A percentile compares a stretch with the other conserved stretches of the same genome.
Evolutionary conservation across 352 stramenopile species (phyloP).

Genomic region (Phytophthora crassamura): DNA sequence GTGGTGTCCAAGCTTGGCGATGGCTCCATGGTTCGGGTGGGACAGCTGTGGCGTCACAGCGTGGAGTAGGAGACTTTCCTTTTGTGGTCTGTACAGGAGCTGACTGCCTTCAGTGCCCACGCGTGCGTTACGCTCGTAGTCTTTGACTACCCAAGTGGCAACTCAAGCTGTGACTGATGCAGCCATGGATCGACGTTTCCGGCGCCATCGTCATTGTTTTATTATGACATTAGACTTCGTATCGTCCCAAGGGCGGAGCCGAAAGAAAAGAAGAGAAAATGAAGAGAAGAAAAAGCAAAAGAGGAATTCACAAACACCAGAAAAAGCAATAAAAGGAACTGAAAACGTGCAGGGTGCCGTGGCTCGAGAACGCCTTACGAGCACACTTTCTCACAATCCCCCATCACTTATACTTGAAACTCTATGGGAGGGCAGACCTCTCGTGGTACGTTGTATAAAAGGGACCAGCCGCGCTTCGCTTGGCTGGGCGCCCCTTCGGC

Average conservation of each 20-base stretch:
- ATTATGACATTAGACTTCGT: neutral
- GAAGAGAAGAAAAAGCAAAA: constrained; percentile 20
- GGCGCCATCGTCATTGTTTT: neutral
- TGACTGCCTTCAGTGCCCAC: neutral
- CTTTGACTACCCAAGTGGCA: too few species aligned
- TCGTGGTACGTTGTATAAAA: too few species aligned
- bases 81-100: neutral
- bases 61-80: neutral
- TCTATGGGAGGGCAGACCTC: too few species aligned
- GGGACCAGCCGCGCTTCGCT: too few species aligned
- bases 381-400: too few species aligned
- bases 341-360: neutral
- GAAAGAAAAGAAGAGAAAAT: constrained; percentile 4
- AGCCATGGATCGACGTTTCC: neutral
- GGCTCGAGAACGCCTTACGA: too few species aligned
- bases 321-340: constrained; percentile 18
- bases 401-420: too few species aligned
- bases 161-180: neutral
- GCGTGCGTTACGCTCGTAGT: neutral
- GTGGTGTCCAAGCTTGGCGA: constrained; percentile 11
- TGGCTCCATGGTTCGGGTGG: neutral
- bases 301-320: constrained; percentile 19
- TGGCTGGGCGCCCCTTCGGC: too few species aligned
- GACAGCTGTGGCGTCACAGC: neutral
- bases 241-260: too few species aligned